A percentile compares a stretch with the other conserved stretches of the same genome.
Conservation (phyloP, 2,329 filamentous ascomycete species). For the Xylariales sp. region DNA sequence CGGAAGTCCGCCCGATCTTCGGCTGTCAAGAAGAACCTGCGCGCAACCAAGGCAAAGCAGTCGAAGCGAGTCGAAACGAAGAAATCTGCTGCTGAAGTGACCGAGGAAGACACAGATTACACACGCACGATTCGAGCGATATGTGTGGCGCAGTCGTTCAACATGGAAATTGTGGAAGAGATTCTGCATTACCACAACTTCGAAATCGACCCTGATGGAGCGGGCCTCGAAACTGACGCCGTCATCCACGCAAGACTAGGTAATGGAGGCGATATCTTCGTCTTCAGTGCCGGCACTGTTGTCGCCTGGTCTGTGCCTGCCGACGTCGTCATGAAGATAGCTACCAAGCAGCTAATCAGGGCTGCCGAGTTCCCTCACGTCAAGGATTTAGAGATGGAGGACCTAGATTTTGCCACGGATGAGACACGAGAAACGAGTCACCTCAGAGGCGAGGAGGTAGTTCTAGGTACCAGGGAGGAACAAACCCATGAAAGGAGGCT, state of each 20-base stretch:
- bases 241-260: constrained; percentile 59
- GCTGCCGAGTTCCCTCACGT: constrained; percentile 74
- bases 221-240: constrained; percentile 56
- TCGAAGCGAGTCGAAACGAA: constrained; percentile 30
- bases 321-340: constrained; percentile 63
- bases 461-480: constrained; percentile 71
- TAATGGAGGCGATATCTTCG: constrained; percentile 79
- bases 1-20: constrained; percentile 41
- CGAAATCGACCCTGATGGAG: constrained; percentile 56
- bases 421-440: constrained; percentile 65
- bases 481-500: constrained; percentile 37
- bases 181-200: constrained; percentile 57
- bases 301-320: constrained; percentile 87
- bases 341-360: constrained; percentile 66
- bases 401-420: constrained; percentile 83
- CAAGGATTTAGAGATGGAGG: constrained; percentile 73
- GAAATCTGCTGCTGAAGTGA: constrained; percentile 14
- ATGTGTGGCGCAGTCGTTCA: constrained; percentile 59
- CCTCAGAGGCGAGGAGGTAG: constrained; percentile 83
- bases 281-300: constrained; percentile 91
- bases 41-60: constrained; percentile 76
- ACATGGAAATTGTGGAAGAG: constrained; percentile 56
- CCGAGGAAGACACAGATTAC: constrained; percentile 32
- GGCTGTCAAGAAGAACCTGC: constrained; percentile 65
- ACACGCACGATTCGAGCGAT: constrained; percentile 48